Base-by-base conservation (phyloP, 2,329 filamentous ascomycete genomes). In the Orbilia quercus region DNA sequence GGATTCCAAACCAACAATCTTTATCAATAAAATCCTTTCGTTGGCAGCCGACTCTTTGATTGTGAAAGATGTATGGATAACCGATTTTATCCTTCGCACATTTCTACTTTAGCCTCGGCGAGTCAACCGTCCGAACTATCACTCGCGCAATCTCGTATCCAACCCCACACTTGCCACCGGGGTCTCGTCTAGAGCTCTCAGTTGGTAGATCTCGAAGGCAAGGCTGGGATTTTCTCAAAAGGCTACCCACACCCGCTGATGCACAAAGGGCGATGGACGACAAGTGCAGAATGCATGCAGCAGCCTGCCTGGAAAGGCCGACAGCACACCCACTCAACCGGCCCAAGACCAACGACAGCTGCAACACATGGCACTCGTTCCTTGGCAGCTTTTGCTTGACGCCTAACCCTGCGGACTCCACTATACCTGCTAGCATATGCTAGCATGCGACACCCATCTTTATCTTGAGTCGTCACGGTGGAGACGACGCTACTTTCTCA, bases 41-140 rank as follows among this genome's bases (percentile, higher is more conserved):
- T n/a, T 16, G n/a, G 6, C 36, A 12, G 36, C 36, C n/a, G 12
- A 4, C 36, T 40, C 14, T 40, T n/a, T n/a, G n/a, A 12, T 12
- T 12, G 6, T 14, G 36, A 40, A 12, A 14, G 36, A 12, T 40
- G 36, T 31, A 12, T 14, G 36, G 36, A 40, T 40, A 31, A 16
- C 36, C 6, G 12, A 40, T 14, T 20, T 18, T 22, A 57, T 57
- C 53, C 36, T 57, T 44, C 53, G 18, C 36, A 67, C 54, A 59
- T 67, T 67, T 44, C 62, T 58, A 28, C 51, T 66, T 66, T 47
- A 53, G 63, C 63, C 45, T 67, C 63, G 63, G 53, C 63, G 53
- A 67, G 7, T 11, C 40, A 25, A 18, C 53, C 53, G 38, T 44
- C 53, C 53, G 50, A 54, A 22, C n/a, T 40, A 44, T 25, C n/a